Conservation (phyloP, 2,329 filamentous ascomycete species). For the Ophiostoma sp. region DNA sequence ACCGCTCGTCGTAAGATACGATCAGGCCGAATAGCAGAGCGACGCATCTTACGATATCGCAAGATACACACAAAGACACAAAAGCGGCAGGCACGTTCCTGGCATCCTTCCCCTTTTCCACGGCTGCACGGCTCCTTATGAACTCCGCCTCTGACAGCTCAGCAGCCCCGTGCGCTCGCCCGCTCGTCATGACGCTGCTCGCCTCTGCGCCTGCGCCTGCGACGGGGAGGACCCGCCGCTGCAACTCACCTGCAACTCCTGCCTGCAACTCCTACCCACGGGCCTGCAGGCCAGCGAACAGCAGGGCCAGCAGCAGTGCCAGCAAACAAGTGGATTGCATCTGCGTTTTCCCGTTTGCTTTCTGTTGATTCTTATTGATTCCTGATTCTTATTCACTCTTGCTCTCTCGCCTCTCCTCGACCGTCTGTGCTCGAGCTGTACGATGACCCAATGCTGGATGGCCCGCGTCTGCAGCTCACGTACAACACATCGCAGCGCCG, state of each 20-base stretch:
- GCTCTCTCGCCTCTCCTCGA: neutral
- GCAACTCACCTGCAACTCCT: slow-evolving; percentile 4
- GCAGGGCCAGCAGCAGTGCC: slow-evolving; percentile 4
- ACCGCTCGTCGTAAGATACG: neutral
- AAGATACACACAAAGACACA: neutral
- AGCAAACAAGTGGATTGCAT: slow-evolving; percentile 15
- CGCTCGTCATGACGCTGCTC: neutral
- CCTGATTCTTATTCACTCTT: neutral
- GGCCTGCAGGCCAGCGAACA: slow-evolving; percentile 5
- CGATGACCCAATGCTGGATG: no score
- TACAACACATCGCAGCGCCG: neutral
- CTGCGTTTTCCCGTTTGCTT: slow-evolving; percentile 11
- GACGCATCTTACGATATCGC: no score
- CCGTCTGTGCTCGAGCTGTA: neutral
- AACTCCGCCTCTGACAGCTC: slow-evolving; percentile 5
- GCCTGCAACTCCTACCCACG: slow-evolving; percentile 7
- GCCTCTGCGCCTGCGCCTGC: neutral
- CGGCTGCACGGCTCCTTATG: neutral
- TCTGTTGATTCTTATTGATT: neutral
- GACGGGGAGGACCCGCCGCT: slow-evolving; percentile 3
- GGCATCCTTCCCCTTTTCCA: neutral
- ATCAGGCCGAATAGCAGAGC: neutral
- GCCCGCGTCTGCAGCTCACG: neutral
- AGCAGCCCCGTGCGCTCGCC: slow-evolving; percentile 1
- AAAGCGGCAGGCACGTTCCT: slow-evolving; percentile 10